Conservation (phyloP, 441 rosid genomes). For the Mallotus repandus region DNA sequence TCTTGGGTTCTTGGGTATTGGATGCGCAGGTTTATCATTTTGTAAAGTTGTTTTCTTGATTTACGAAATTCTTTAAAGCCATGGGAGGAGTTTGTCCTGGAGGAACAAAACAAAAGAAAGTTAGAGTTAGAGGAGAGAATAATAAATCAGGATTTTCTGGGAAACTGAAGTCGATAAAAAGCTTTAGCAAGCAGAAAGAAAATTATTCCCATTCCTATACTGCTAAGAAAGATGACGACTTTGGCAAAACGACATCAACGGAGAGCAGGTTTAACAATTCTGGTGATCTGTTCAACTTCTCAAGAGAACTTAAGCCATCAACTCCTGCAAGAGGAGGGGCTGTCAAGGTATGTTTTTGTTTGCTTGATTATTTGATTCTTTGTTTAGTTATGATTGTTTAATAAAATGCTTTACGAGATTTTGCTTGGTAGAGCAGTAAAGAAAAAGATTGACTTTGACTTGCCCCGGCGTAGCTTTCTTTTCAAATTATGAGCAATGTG, state of each 20-base stretch:
- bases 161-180: constrained; percentile 47
- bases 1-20: not conserved
- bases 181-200: constrained; percentile 36
- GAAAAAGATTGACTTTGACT: not conserved
- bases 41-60: not conserved
- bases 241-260: constrained; percentile 24
- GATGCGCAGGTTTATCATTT: no score
- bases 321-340: constrained; percentile 38
- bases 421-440: not conserved
- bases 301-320: constrained; percentile 60
- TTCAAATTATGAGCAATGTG: no score
- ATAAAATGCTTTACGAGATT: not conserved
- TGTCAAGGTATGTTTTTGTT: constrained; percentile 44
- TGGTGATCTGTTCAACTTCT: constrained; percentile 42
- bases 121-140: constrained; percentile 29
- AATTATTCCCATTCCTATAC: constrained; percentile 12
- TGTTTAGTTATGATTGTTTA: not conserved
- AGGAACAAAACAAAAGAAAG: constrained; percentile 34
- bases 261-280: constrained; percentile 33
- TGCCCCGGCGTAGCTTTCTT: not conserved
- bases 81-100: constrained; percentile 80
- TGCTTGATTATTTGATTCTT: not conserved
- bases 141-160: constrained; percentile 39
- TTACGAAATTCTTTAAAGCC: constrained; percentile 7
- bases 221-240: constrained; percentile 24